These are phyloP conservation scores for Epichloe gansuensis DNA, from an alignment of 2,329 filamentous ascomycete species.

Conservation along the genomic window DNA sequence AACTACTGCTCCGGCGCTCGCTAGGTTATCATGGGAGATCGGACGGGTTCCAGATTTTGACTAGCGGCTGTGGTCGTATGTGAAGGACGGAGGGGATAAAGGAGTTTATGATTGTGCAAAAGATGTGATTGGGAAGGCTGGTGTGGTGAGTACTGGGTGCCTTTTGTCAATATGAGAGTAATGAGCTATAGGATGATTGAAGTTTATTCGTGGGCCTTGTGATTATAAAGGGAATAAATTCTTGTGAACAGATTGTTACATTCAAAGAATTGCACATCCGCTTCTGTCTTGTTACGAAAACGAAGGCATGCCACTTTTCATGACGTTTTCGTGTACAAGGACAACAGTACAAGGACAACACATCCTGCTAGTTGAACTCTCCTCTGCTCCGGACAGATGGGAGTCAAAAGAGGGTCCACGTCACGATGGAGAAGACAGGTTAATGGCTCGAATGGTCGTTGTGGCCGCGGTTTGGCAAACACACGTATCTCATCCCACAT, in stretches of 20 bases:
- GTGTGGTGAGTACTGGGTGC: too few relatives aligned
- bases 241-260: too few relatives aligned
- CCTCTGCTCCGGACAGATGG: neutral
- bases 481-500: neutral
- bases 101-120: too few relatives aligned
- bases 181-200: too few relatives aligned
- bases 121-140: too few relatives aligned
- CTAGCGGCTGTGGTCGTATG: slow-evolving; percentile 1
- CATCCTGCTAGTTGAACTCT: neutral
- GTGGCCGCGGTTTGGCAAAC: neutral
- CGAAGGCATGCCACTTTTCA: too few relatives aligned
- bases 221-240: too few relatives aligned
- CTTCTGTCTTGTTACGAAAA: too few relatives aligned
- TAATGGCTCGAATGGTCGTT: neutral
- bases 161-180: too few relatives aligned
- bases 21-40: slow-evolving; percentile 2
- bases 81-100: fast-evolving
- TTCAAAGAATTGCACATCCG: too few relatives aligned
- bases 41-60: slow-evolving; percentile 1
- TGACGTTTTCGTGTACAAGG: neutral
- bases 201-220: too few relatives aligned
- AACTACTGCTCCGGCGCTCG: slow-evolving; percentile 3
- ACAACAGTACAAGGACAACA: neutral
- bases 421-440: neutral
- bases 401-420: neutral